Base-by-base conservation (phyloP, 176 grass and related monocot species). In the Musa troglodytarum region DNA sequence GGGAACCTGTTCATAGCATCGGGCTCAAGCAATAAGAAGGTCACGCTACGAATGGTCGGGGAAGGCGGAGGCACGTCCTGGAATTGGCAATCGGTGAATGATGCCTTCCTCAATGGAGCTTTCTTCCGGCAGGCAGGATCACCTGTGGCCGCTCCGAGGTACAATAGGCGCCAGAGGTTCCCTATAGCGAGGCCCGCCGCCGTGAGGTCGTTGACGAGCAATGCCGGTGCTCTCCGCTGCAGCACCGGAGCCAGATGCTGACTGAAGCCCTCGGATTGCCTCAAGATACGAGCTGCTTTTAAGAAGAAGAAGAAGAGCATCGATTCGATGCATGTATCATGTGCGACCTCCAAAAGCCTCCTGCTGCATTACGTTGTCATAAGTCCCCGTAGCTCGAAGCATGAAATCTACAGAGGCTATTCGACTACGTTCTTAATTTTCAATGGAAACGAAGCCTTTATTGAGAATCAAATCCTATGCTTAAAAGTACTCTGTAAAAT, bases 1-100 rank as follows among this genome's bases (percentile, higher is more conserved):
- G 90, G 87, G 11, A 97, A 97, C 66, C 55, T 92, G 24, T 96
- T 96, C 86, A 17, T 81, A 1, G 93, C 90, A 25, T 79, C 82
- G 51, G 68, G 22, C 1, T 13, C 52, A 1, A 82, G 74, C 50
- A 90, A 65, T 51, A 85, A 83, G 66, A 88, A 90, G 87, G 87
- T 90, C 24, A 97, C 90, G 15, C 74, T 54, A 51, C 72, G 63
- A 69, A 86, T 97, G 61, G 49, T 49, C 13, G 56, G 49, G 7
- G 2, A 61, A 0, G 52, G 53, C 9, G 63, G 9, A 8, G 75
- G 53, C 8, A 50, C 79, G 7, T 84, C 77, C 2, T 81, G 87
- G 93, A 74, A 86, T 23, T 97, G 77, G 93, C 81, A 75, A 61
- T 97, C 93, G 7, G 19, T 87, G 2, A 81, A 87, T 6, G 93